Evolutionary conservation across 2,329 filamentous ascomycete species (phyloP).

Genomic region (Pestalotiopsis sp.): DNA sequence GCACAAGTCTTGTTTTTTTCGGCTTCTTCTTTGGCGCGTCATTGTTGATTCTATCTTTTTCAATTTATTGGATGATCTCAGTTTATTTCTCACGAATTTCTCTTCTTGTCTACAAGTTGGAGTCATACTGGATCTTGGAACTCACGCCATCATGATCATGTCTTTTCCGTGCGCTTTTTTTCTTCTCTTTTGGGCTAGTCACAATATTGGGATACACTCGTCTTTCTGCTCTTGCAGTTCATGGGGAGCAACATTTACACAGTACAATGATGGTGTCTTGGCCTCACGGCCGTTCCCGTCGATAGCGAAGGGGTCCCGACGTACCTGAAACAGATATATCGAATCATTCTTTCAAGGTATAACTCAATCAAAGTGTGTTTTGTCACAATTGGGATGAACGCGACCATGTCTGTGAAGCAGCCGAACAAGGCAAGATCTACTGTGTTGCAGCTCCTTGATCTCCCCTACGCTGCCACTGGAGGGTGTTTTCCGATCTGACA

Average conservation of each 20-base stretch:
- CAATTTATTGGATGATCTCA: background rate
- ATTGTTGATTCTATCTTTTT: background rate
- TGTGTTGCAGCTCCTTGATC: background rate
- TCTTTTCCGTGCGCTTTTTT: background rate
- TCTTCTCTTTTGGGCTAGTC: background rate
- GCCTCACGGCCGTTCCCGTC: background rate
- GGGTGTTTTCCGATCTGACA: background rate
- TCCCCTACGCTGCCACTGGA: background rate
- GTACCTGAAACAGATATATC: background rate
- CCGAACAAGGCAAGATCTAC: background rate
- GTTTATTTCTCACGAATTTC: background rate
- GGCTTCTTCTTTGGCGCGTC: background rate
- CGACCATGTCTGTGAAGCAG: background rate
- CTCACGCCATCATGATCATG: slow-evolving; percentile 10
- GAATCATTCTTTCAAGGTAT: background rate
- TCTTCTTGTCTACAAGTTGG: background rate
- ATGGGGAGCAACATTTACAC: background rate
- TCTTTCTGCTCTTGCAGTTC: background rate
- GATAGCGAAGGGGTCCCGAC: background rate
- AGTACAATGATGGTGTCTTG: background rate
- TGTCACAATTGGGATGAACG: background rate
- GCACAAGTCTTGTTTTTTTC: background rate
- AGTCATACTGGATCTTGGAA: background rate
- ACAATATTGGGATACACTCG: slow-evolving; percentile 4
- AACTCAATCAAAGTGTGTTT: background rate